Base-by-base conservation (phyloP, 306 rosid genomes). In the Malus orientalis region DNA sequence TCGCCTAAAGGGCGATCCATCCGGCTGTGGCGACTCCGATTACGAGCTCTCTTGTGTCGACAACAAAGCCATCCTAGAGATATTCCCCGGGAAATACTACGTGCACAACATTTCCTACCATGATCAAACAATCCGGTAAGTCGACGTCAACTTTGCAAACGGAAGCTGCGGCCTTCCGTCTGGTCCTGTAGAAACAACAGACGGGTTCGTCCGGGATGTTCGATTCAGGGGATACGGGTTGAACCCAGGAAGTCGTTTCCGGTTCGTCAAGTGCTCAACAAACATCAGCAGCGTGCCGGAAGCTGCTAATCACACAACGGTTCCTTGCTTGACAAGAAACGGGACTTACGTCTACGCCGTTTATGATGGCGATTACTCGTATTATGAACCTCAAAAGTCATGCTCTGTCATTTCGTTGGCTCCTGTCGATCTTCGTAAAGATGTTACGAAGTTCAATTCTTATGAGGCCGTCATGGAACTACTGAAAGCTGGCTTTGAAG, bases 121-220 rank as follows among this genome's bases (percentile, higher is more conserved):
- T 11, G 47, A 54, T 6, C 69, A 64, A 10, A 4, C 29, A 44
- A 20, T 73, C 68, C 71, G 72, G 32, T 20, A 72, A 30, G 68
- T 67, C 11, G 79, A 81, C 70, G 80, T 42, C 44, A 81, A 77
- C 75, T 69, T 82, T 8, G 73, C 76, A 44, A 47, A 79, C 47
- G 70, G 64, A 32, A 74, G 60, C 67, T 74, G 79, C 74, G 74
- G 77, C 58, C 54, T 79, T 1, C 79, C 59, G 11, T 66, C 78
- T 4, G 33, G 47, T n/a, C 16, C 53, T 55, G 32, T 57, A 4
- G 27, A 18, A 29, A 1, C 33, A 1, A 7, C 1, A 0, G 0
- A 49, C 25, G 59, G n/a, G 1, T 7, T n/a, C 11, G 44, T 51
- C 29, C 14, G 15, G 4, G 72, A 78, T 51, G 16, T 20, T 62